Evolutionary conservation across 306 rosid genomes (phyloP).

Genomic region (Pueraria montana): DNA sequence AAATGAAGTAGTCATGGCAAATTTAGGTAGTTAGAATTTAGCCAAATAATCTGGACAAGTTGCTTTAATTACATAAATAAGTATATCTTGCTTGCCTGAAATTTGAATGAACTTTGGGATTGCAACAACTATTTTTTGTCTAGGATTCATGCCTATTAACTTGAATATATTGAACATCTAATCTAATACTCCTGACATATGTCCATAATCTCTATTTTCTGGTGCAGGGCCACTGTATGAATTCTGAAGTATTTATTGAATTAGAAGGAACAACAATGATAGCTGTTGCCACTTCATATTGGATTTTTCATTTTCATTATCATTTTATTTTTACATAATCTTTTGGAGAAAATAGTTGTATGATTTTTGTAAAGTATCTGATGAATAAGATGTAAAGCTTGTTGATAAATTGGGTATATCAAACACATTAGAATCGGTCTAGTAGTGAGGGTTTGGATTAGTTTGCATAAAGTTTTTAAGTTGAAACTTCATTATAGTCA

Average conservation of each 20-base stretch:
- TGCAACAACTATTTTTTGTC: slow-evolving; percentile 5
- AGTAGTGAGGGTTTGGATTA: background rate
- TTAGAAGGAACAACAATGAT: slow-evolving; percentile 24
- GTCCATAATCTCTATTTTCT: slow-evolving; percentile 36
- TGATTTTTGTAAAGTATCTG: slow-evolving; percentile 37
- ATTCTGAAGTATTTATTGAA: slow-evolving; percentile 42
- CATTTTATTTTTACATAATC: background rate
- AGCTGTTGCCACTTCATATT: slow-evolving; percentile 44
- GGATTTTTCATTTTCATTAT: background rate
- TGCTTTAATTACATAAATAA: slow-evolving; percentile 9
- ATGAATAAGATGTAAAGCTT: slow-evolving; percentile 19
- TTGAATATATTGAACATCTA: slow-evolving; percentile 11
- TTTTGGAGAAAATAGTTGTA: slow-evolving; percentile 43
- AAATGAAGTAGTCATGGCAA: slow-evolving; percentile 55
- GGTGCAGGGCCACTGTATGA: slow-evolving; percentile 58
- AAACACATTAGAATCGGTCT: background rate
- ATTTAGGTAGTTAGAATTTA: slow-evolving; percentile 52
- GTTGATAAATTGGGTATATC: background rate
- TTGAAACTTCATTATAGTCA: background rate
- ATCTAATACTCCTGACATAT: background rate
- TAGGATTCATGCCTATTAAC: slow-evolving; percentile 4
- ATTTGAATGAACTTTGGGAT: slow-evolving; percentile 18
- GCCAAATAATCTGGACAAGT: slow-evolving; percentile 56
- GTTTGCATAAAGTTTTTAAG: background rate
- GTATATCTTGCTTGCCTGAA: slow-evolving; percentile 1